Evolutionary conservation across 176 grass and related monocot species (phyloP).

Genomic region (Avena atlantica): DNA sequence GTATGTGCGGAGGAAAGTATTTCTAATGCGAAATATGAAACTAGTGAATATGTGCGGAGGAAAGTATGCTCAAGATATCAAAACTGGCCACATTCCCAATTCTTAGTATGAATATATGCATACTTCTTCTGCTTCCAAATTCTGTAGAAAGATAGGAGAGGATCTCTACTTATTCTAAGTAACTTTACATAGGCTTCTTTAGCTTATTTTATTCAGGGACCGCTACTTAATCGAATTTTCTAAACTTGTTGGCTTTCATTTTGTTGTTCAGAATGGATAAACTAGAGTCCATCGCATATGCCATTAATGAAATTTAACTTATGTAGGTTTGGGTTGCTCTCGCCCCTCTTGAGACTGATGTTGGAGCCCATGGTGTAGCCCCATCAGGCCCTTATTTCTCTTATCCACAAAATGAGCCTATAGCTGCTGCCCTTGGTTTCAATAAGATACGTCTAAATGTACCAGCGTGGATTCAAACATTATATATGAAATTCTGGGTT

Average conservation of each 20-base stretch:
- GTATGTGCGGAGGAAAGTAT: no score
- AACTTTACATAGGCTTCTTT: background rate
- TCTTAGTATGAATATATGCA: background rate
- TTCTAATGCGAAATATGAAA: background rate
- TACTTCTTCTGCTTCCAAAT: background rate
- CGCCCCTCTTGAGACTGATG: background rate
- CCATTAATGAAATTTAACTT: background rate
- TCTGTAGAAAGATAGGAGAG: background rate
- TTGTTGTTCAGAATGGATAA: background rate
- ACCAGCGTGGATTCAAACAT: background rate
- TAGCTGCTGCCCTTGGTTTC: background rate
- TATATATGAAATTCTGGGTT: background rate
- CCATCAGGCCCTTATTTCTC: background rate
- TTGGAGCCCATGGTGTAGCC: background rate
- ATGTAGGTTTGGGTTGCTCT: background rate
- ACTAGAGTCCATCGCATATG: background rate
- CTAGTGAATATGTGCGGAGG: background rate
- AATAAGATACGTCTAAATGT: background rate
- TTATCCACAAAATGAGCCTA: background rate
- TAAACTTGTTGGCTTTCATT: background rate
- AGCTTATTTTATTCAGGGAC: background rate
- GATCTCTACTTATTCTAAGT: background rate
- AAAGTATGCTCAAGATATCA: background rate
- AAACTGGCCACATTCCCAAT: background rate
- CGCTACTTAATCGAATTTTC: background rate